Base-by-base conservation (phyloP, 352 stramenopile species). In the Ophiocytium majus region DNA sequence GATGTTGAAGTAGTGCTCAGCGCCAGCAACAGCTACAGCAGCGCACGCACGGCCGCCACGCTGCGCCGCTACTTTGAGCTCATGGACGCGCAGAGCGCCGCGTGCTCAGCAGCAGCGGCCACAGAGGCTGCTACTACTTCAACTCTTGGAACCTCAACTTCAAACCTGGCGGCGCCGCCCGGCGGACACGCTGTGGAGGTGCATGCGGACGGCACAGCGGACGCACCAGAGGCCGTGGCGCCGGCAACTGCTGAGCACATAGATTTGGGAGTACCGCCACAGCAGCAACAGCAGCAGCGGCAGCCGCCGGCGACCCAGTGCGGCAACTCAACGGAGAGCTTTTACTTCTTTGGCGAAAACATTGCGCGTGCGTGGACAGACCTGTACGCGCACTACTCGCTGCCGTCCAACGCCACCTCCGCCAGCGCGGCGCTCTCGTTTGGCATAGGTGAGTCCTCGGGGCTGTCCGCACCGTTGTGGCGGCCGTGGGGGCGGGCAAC, bases 301-400 rank as follows among this genome's bases (percentile, higher is more conserved):
- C 43, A 57, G 43, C 5, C 43, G 43, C 5, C 43, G 43, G 5
- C 43, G 43, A 14, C 43, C 5, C 14, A 57, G 43, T 37, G 64
- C 64, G 5, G 31, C 64, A 37, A 34, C 34, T 34, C 64, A 10
- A 17, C 64, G 31, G 5, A 76, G 64, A 76, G 5, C 5, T 76
- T 34, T 10, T 76, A 76, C 64, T 17, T 76, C 5, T 76, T 76
- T 17, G 64, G 64, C 17, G 64, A 76, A 17, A 76, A 76, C 64
- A 17, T 76, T 17, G 17, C 5, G 5, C 5, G 5, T 10, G 31
- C 5, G 64, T 76, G 64, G 64, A 5, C 5, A 5, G 64, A 76
- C 31, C 64, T 76, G 34, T 34, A 76, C 31, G 31, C 10, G 64
- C 64, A 76, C 31, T 76, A 76, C 64, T 17, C 31, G 5, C 5